Evolutionary conservation across 106 monocot genomes (phyloP).

Genomic region (Phalaenopsis equestris): DNA sequence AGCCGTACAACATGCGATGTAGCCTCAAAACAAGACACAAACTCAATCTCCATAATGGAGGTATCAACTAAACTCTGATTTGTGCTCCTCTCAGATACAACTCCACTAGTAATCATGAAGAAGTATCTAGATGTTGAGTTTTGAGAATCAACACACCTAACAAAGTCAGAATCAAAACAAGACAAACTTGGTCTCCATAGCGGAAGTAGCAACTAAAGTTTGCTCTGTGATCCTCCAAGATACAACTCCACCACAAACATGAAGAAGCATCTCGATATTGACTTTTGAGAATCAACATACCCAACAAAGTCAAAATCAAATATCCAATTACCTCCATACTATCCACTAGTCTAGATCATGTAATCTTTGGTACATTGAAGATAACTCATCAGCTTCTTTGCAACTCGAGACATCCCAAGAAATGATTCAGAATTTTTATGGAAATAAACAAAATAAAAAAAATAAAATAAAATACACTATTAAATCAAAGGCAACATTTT

Average conservation of each 20-base stretch:
- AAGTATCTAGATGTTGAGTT: slow-evolving; percentile 11
- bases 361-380: too few relatives aligned
- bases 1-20: slow-evolving; percentile 8
- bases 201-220: too few relatives aligned
- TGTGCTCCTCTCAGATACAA: neutral
- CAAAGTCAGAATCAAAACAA: neutral
- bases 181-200: too few relatives aligned
- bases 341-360: too few relatives aligned
- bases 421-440: neutral
- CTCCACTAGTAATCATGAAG: neutral
- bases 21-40: slow-evolving; percentile 12
- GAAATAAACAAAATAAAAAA: neutral
- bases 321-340: too few relatives aligned
- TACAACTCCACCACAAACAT: too few relatives aligned
- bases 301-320: too few relatives aligned
- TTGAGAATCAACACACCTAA: neutral
- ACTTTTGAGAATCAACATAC: too few relatives aligned
- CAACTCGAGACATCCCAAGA: too few relatives aligned
- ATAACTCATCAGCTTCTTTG: too few relatives aligned
- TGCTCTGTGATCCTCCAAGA: too few relatives aligned
- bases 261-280: too few relatives aligned
- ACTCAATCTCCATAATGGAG: slow-evolving; percentile 12
- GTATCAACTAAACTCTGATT: neutral
- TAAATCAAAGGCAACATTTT: neutral
- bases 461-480: neutral